Conservation (phyloP, 495 filamentous ascomycete species). For the Cetradonia linearis region DNA sequence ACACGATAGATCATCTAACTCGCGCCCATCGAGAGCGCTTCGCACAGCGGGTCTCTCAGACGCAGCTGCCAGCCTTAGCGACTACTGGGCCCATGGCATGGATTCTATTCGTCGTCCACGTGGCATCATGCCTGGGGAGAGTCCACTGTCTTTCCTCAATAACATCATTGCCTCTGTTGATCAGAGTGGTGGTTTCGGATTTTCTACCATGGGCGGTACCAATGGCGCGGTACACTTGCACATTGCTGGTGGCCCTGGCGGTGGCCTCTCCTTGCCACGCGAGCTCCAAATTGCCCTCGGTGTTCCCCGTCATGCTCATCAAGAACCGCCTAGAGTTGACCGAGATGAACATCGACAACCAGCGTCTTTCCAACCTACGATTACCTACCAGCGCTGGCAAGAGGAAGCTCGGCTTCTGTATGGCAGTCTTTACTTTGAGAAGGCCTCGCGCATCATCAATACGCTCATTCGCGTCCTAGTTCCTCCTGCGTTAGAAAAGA, state of each 20-base stretch:
- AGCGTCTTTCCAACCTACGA: conserved; percentile 57
- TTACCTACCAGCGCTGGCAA: conserved; percentile 70
- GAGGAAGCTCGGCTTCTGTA: conserved; percentile 86
- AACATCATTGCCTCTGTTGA: conserved; percentile 51
- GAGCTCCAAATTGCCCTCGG: conserved; percentile 52
- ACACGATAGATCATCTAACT: conserved; percentile 30
- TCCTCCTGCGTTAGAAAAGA: conserved; percentile 74
- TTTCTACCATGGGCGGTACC: conserved; percentile 47
- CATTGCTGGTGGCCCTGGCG: conserved; percentile 23
- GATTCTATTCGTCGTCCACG: conserved; percentile 36
- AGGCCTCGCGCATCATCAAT: conserved; percentile 58
- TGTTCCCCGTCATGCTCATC: conserved; percentile 34
- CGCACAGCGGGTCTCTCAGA: conserved; percentile 17
- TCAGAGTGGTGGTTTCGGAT: conserved; percentile 36
- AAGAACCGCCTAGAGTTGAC: conserved; percentile 34
- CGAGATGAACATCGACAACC: conserved; percentile 54
- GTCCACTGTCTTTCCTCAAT: conserved; percentile 53
- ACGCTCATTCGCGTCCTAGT: conserved; percentile 65
- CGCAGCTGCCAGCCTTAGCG: conserved; percentile 30
- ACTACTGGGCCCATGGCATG: conserved; percentile 51
- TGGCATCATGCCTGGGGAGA: conserved; percentile 44
- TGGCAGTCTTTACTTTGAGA: conserved; percentile 49
- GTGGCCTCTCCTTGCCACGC: conserved; percentile 35
- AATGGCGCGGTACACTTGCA: conserved; percentile 24
- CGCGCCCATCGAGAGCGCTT: conserved; percentile 9